Percentiles rank a stretch among this genome's conserved stretches.
Evolutionary conservation across 768 basidiomycete genomes (phyloP).

Genomic region (Panaeolus cyanescens): DNA sequence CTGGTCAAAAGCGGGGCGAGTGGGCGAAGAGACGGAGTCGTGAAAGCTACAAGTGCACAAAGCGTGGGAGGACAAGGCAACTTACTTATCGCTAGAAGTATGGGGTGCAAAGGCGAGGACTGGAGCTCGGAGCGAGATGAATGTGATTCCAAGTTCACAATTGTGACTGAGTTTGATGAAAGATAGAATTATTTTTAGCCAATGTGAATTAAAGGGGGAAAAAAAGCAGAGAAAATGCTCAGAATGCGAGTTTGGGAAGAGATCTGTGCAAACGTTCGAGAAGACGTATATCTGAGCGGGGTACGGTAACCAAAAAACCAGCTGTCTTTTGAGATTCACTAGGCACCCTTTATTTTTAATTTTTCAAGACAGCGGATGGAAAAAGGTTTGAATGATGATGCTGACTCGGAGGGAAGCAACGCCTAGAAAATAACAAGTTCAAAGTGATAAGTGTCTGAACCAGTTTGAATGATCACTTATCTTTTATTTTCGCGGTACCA

Average conservation of each 20-base stretch:
- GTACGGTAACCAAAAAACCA: not conserved
- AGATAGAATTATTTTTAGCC: slow-evolving; percentile 1
- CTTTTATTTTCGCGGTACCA: not conserved
- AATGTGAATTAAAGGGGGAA: not conserved
- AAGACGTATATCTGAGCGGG: not conserved
- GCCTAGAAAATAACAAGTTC: too few relatives aligned
- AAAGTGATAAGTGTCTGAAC: slow-evolving; percentile 1
- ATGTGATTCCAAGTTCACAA: not conserved
- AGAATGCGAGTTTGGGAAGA: not conserved
- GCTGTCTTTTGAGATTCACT: not conserved
- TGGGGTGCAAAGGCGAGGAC: not conserved
- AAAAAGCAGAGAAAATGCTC: not conserved
- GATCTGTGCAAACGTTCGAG: too few relatives aligned
- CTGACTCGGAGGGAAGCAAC: not conserved
- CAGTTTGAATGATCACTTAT: not conserved
- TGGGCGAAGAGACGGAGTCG: not conserved
- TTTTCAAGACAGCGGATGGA: not conserved
- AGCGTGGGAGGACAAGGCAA: not conserved
- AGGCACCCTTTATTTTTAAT: not conserved
- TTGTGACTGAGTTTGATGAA: slow-evolving; percentile 3
- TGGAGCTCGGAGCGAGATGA: slow-evolving; percentile 3
- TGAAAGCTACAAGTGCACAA: not conserved
- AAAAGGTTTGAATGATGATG: not conserved
- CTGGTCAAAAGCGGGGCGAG: not conserved
- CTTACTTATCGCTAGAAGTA: not conserved